A percentile compares a stretch with the other conserved stretches of the same genome.
phyloP scores from a whole-genome alignment of 306 rosid species.

The Herpetospermum pedunculosum region DNA sequence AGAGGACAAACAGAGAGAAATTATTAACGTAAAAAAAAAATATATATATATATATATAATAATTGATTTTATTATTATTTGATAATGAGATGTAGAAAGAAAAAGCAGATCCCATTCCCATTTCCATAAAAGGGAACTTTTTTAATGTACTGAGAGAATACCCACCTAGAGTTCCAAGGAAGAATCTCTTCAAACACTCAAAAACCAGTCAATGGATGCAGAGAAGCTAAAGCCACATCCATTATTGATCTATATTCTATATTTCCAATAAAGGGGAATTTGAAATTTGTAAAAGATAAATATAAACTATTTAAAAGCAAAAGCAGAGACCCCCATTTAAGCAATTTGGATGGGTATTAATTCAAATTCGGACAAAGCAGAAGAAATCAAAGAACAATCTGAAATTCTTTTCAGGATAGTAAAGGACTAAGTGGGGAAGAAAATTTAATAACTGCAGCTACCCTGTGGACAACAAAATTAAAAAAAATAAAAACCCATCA shows the following conservation, averaged over 20 bases:
- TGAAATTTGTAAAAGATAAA: neutral
- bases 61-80: constrained; percentile 10
- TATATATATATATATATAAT: no score
- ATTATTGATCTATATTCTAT: neutral
- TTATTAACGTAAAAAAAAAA: constrained; percentile 12
- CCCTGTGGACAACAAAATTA: neutral
- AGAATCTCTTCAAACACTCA: constrained; percentile 31
- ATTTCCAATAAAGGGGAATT: neutral
- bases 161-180: constrained; percentile 43
- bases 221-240: neutral
- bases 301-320: neutral
- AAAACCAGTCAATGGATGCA: constrained; percentile 8
- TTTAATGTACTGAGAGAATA: constrained; percentile 50
- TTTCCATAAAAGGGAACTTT: constrained; percentile 73
- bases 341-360: neutral
- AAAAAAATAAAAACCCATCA: neutral
- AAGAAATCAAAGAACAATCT: neutral
- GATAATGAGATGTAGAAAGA: constrained; percentile 42
- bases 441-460: neutral
- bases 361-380: neutral
- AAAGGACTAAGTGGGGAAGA: neutral
- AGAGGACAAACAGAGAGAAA: neutral
- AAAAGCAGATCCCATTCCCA: constrained; percentile 50
- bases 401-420: neutral
- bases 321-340: neutral